Percentiles rank a stretch among this genome's conserved stretches.
These are phyloP conservation scores for Alternaria ethzedia DNA, from an alignment of 2,329 filamentous ascomycete species.

Conservation along the genomic window DNA sequence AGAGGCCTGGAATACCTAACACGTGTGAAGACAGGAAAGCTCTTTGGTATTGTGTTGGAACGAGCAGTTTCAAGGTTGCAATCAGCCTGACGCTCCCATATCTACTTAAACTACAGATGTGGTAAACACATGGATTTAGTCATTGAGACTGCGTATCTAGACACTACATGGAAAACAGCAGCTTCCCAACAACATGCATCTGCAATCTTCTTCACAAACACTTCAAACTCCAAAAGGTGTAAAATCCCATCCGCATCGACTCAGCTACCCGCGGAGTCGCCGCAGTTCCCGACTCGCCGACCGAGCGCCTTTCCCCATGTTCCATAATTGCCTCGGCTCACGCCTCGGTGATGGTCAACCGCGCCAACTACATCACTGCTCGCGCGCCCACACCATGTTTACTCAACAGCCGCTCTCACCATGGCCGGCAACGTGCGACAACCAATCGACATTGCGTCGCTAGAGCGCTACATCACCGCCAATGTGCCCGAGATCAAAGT, in stretches of 20 bases:
- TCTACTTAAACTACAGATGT: background rate
- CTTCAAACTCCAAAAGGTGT: background rate
- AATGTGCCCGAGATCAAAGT: constrained; percentile 84
- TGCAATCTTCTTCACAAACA: background rate
- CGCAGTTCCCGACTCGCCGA: constrained; percentile 12
- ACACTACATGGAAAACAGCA: background rate
- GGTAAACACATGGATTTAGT: background rate
- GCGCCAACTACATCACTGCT: constrained; percentile 19
- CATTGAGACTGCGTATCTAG: background rate
- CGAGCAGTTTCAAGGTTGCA: background rate
- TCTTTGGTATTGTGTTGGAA: background rate
- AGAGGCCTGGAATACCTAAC: background rate
- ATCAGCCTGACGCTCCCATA: background rate
- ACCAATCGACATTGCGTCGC: constrained; percentile 79
- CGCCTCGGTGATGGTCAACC: constrained; percentile 17
- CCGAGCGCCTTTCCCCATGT: constrained; percentile 14
- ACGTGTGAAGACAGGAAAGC: background rate
- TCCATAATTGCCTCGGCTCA: constrained; percentile 18
- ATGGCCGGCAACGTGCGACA: constrained; percentile 92
- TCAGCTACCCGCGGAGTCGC: constrained; percentile 5
- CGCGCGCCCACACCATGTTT: constrained; percentile 20
- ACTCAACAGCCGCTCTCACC: constrained; percentile 23
- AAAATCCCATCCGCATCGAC: background rate
- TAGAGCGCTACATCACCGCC: constrained; percentile 78
- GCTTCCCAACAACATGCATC: background rate